These are phyloP conservation scores for Aspergillus panamensis DNA, from an alignment of 495 filamentous ascomycete genomes.

Conservation along the genomic window DNA sequence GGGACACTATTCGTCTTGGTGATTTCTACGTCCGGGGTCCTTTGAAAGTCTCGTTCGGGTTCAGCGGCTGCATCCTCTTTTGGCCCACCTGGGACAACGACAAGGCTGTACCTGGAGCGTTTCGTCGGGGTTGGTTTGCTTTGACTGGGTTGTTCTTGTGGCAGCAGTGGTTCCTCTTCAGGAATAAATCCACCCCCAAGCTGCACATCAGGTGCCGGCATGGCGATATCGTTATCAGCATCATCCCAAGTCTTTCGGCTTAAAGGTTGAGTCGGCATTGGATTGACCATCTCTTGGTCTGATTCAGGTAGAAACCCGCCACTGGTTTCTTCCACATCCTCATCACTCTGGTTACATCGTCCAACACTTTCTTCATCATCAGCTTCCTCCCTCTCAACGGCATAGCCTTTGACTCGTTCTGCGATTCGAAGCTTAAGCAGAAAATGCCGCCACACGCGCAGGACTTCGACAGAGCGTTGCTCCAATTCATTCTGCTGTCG, in stretches of 20 bases:
- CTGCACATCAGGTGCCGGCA: background rate
- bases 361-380: slow-evolving; percentile 25
- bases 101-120: slow-evolving; percentile 30
- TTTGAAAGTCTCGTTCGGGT: background rate
- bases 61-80: background rate
- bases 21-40: no score
- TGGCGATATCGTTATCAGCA: background rate
- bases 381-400: slow-evolving; percentile 47
- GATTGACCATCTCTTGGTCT: slow-evolving; percentile 28
- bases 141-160: background rate
- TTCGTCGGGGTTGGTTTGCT: background rate
- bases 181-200: slow-evolving; percentile 27
- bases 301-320: slow-evolving; percentile 50
- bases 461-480: slow-evolving; percentile 50
- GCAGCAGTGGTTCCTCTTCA: slow-evolving; percentile 15
- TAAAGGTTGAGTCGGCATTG: background rate
- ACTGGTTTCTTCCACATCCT: slow-evolving; percentile 29
- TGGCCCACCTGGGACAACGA: slow-evolving; percentile 30
- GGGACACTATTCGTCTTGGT: background rate
- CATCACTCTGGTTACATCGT: slow-evolving; percentile 6
- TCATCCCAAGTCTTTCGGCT: background rate
- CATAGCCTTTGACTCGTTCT: slow-evolving; percentile 67
- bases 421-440: slow-evolving; percentile 72
- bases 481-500: slow-evolving; percentile 55
- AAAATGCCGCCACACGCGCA: slow-evolving; percentile 74